These are phyloP conservation scores for Orbilia ellipsospora DNA, from an alignment of 2,329 filamentous ascomycete species.

Conservation along the genomic window DNA sequence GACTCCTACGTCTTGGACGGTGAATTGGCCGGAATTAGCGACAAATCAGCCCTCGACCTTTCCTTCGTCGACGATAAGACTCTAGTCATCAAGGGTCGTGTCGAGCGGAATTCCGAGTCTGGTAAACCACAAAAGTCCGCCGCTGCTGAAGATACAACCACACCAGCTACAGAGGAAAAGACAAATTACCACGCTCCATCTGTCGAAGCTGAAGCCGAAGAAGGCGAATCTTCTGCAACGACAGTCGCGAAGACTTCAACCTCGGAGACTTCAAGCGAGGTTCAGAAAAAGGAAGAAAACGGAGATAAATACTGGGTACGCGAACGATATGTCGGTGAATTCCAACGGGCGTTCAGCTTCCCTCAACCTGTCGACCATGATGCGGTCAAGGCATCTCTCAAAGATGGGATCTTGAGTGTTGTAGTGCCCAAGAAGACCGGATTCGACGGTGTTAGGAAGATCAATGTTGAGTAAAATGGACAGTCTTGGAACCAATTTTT, in stretches of 20 bases:
- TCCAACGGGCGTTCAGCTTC: conserved; percentile 55
- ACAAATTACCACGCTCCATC: conserved; percentile 34
- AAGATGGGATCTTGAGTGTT: conserved; percentile 54
- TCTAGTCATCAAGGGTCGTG: conserved; percentile 64
- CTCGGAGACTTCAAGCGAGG: conserved; percentile 10
- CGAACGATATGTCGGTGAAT: conserved; percentile 56
- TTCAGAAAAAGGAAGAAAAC: conserved; percentile 22
- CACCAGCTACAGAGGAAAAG: neutral
- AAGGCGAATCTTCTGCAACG: neutral
- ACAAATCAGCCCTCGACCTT: conserved; percentile 64
- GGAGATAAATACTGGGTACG: conserved; percentile 53
- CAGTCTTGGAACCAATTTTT: neutral
- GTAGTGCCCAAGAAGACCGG: conserved; percentile 53
- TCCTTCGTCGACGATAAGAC: conserved; percentile 66
- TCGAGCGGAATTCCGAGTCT: conserved; percentile 60
- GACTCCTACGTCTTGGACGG: conserved; percentile 65
- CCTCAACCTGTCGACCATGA: conserved; percentile 52
- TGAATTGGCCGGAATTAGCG: conserved; percentile 65
- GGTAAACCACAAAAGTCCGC: conserved; percentile 15
- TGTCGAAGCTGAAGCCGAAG: conserved; percentile 19
- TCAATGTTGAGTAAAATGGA: conserved; percentile 39
- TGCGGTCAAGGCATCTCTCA: conserved; percentile 53
- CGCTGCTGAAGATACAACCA: too few species aligned
- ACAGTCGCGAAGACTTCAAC: conserved; percentile 22
- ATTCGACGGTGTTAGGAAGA: conserved; percentile 40